Base-by-base conservation (phyloP, 257 asterid species). In the Gynochthodes officinalis region DNA sequence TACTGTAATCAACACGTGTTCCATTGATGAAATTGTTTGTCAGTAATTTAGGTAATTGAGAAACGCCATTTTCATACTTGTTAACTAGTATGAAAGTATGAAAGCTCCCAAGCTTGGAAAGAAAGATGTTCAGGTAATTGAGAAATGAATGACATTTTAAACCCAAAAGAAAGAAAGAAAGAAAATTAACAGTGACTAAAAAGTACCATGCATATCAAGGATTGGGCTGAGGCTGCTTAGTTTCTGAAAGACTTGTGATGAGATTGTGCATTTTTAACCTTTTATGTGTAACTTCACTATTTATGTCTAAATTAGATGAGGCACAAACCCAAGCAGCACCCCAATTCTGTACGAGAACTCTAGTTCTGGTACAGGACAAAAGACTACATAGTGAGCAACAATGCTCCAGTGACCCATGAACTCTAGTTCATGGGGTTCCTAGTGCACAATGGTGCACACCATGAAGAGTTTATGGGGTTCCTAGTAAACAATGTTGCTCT, bases 241-340 rank as follows among this genome's bases (percentile, higher is more conserved):
- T 73, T 64, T n/a, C 43, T 79, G 86, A 73, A 13, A 76, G 74
- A 82, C 77, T 74, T 77, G 76, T 75, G 89, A 83, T 82, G 83
- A 82, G 85, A 87, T 85, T 80, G 86, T 87, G 87, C 85, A 80
- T 74, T 86, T 83, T 80, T 76, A 67, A 63, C 83, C 77, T 75
- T 82, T 53, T 37, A 8, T 67, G 72, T 86, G 88, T 79, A 74
- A 83, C 50, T 85, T 83, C 87, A 59, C 82, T 81, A 67, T 82
- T 86, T 73, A 71, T 72, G 66, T 80, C 83, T 75, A 30, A 71
- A 77, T 25, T 76, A 70, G 74, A 30, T 69, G 66, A 72, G 67
- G 64, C 69, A 62, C 69, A 72, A 21, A 21, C n/a, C n/a, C n/a
- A n/a, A n/a, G n/a, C n/a, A n/a, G n/a, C n/a, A n/a, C n/a, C n/a